Conservation (phyloP, 2,329 filamentous ascomycete genomes). For the Pezicula carpinea region DNA sequence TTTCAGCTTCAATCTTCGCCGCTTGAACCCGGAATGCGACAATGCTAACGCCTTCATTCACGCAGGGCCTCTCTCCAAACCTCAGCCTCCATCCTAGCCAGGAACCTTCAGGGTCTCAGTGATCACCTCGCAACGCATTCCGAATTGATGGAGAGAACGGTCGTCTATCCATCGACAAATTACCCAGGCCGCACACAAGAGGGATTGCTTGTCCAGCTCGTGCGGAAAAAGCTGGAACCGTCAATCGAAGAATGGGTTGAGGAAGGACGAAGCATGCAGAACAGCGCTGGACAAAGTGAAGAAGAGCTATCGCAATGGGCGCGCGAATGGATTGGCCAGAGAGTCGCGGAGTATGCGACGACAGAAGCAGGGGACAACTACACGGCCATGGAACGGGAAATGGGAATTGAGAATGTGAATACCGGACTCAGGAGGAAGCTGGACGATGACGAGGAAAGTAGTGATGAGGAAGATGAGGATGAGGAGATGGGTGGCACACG, state of each 20-base stretch:
- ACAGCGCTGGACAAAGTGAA: slow-evolving; percentile 40
- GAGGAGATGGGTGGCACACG: slow-evolving; percentile 54
- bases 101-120: slow-evolving; percentile 63
- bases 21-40: too few species aligned
- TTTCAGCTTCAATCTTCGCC: too few species aligned
- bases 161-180: slow-evolving; percentile 71
- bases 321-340: slow-evolving; percentile 35
- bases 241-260: slow-evolving; percentile 70
- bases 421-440: slow-evolving; percentile 58
- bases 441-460: slow-evolving; percentile 7
- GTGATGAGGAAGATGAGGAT: slow-evolving; percentile 38
- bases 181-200: slow-evolving; percentile 69
- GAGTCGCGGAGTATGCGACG: slow-evolving; percentile 37
- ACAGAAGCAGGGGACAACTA: slow-evolving; percentile 59
- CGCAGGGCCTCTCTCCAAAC: slow-evolving; percentile 65
- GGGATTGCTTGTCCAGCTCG: slow-evolving; percentile 59
- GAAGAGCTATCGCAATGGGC: slow-evolving; percentile 50
- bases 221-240: slow-evolving; percentile 81
- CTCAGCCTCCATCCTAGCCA: slow-evolving; percentile 66
- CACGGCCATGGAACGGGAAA: slow-evolving; percentile 64
- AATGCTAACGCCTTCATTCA: slow-evolving; percentile 6
- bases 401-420: slow-evolving; percentile 63
- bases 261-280: slow-evolving; percentile 47
- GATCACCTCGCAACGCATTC: slow-evolving; percentile 60
- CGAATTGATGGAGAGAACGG: slow-evolving; percentile 63